phyloP scores from a whole-genome alignment of 1,284 basidiomycete species.

The Cronartium quercuum region DNA sequence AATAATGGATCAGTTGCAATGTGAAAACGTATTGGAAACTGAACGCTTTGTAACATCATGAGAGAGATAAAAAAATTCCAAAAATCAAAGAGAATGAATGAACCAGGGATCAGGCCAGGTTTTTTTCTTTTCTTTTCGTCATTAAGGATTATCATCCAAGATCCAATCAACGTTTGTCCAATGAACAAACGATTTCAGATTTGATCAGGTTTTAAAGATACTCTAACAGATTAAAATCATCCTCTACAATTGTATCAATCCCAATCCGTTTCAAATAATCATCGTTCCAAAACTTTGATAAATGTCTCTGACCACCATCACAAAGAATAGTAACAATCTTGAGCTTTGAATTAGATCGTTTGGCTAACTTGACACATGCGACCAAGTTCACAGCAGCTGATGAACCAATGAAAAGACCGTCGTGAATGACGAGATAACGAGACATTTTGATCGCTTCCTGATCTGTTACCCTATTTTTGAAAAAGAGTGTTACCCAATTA shows the following conservation, averaged over 20 bases:
- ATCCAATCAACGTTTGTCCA: too few species aligned
- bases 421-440: slow-evolving; percentile 74
- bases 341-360: slow-evolving; percentile 55
- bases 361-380: slow-evolving; percentile 71
- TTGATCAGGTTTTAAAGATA: neutral
- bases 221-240: neutral
- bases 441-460: slow-evolving; percentile 87
- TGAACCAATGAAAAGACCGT: slow-evolving; percentile 91
- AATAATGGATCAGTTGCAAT: too few species aligned
- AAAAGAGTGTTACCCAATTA: slow-evolving; percentile 11
- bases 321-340: slow-evolving; percentile 24
- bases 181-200: too few species aligned
- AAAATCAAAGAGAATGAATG: too few species aligned
- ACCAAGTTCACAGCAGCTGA: slow-evolving; percentile 94
- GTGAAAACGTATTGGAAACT: too few species aligned
- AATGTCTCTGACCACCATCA: slow-evolving; percentile 23
- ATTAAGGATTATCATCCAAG: too few species aligned
- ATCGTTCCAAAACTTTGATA: slow-evolving; percentile 32
- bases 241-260: neutral
- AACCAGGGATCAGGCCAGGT: too few species aligned
- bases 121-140: too few species aligned
- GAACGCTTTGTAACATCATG: too few species aligned
- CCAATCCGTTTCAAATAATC: neutral
- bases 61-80: too few species aligned
- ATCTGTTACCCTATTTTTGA: slow-evolving; percentile 64